These are phyloP conservation scores for Stevia rebaudiana DNA, from an alignment of 140 eudicot species.

Conservation along the genomic window DNA sequence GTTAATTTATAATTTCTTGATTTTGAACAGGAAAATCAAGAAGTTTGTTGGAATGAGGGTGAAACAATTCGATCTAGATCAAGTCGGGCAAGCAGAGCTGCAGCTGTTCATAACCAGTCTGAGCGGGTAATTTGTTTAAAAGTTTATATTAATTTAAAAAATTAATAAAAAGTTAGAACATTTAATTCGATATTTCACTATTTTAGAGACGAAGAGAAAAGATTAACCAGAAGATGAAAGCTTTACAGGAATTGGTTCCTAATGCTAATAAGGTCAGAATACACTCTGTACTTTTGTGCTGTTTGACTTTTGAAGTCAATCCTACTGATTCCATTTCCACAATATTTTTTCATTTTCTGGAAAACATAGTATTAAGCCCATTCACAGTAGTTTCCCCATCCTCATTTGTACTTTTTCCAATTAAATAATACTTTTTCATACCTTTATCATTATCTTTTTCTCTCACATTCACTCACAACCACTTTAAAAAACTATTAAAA, in stretches of 20 bases:
- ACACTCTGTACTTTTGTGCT: neutral
- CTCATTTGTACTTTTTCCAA: too few relatives aligned
- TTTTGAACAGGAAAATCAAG: conserved; percentile 57
- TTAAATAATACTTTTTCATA: too few relatives aligned
- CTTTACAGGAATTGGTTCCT: conserved; percentile 75
- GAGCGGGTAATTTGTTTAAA: conserved; percentile 50
- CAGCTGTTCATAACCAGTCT: conserved; percentile 73
- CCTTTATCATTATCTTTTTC: too few relatives aligned
- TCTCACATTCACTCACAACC: too few relatives aligned
- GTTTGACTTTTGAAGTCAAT: conserved; percentile 24
- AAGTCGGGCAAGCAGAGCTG: conserved; percentile 59
- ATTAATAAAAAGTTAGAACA: neutral
- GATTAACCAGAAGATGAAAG: conserved; percentile 86
- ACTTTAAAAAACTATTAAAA: too few relatives aligned
- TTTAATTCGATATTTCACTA: neutral
- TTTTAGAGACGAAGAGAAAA: conserved; percentile 72
- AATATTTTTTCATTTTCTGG: neutral
- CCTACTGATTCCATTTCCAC: neutral
- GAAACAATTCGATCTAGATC: conserved; percentile 48
- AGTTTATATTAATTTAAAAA: neutral
- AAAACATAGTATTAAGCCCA: neutral
- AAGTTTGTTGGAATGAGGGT: conserved; percentile 41
- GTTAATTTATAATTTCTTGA: conserved; percentile 2
- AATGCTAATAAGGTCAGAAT: conserved; percentile 69
- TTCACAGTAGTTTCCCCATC: too few relatives aligned